Base-by-base conservation (phyloP, 371 early-diverging fungal species). In the Syncephalis fuscata region DNA sequence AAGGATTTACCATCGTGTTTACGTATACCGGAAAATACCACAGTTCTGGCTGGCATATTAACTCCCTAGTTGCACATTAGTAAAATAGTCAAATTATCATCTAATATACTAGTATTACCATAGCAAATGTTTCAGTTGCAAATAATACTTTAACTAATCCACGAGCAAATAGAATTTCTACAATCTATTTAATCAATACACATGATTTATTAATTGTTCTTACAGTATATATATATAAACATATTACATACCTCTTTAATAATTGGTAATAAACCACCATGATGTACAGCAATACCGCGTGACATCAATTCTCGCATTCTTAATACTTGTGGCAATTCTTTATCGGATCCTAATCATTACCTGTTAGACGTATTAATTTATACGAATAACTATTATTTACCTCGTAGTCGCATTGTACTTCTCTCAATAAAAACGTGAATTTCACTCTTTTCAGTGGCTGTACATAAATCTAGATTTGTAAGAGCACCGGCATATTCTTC, bases 241-340 rank as follows among this genome's bases (percentile, higher is more conserved):
- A 16, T 37, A 15, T 49, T 44, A 50, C 54, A n/a, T 57, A 76
- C 77, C 65, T 99, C 99, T 62, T 98, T 99, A 46, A 99, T 74
- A 56, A 99, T 92, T 1, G 99, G 99, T 49, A 99, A 75, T 32
- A 98, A 72, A 37, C 97, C 97, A 49, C 92, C 78, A 62, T 98
- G 98, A 67, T 99, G 99, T 10, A 96, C 91, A 4, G 92, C 98
- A 50, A 99, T 89, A 39, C 99, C 99, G 48, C 89, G 83, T 42
- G 71, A 64, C 44, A 98, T 65, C 46, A 89, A 62, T 20, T 90
- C 86, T 14, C 79, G 67, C 72, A 94, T 84, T 23, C 80, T 74
- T 27, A 76, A 47, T 25, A 99, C 76, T 68, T 99, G 99, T 1
- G 98, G 99, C 26, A 98, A 67, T 40, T 77, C 68, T 23, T 78